phyloP scores from a whole-genome alignment of 345 rosid species.

The Aquilaria sinensis region DNA sequence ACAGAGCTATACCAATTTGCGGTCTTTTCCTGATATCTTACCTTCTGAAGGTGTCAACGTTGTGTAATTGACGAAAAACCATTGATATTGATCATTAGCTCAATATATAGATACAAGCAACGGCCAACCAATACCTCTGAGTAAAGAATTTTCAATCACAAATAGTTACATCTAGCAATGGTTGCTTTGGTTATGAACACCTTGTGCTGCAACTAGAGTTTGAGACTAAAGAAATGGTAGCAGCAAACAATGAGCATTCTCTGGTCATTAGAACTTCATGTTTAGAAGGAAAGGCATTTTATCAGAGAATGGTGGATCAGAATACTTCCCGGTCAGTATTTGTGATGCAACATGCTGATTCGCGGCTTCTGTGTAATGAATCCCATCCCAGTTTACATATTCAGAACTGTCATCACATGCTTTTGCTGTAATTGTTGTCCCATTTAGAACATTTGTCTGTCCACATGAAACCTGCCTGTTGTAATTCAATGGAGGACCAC shows the following conservation, averaged over 20 bases:
- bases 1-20: no score
- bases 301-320: constrained; percentile 81
- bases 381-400: constrained; percentile 92
- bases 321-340: constrained; percentile 74
- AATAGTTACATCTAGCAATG: not conserved
- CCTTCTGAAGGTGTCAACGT: no score
- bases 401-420: constrained; percentile 78
- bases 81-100: no score
- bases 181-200: constrained; percentile 7
- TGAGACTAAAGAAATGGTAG: not conserved
- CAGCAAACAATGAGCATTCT: constrained; percentile 5
- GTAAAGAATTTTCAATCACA: no score
- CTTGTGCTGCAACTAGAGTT: constrained; percentile 7
- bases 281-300: constrained; percentile 60
- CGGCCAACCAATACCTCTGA: no score
- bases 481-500: constrained; percentile 82
- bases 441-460: constrained; percentile 72
- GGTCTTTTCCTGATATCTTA: no score
- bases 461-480: constrained; percentile 68
- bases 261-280: constrained; percentile 47
- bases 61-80: no score
- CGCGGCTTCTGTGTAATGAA: constrained; percentile 90
- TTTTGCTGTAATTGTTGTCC: constrained; percentile 52
- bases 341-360: constrained; percentile 67
- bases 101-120: no score